phyloP scores from a whole-genome alignment of 495 filamentous ascomycete genomes.

The Hyphodiscus hymeniophilus region DNA sequence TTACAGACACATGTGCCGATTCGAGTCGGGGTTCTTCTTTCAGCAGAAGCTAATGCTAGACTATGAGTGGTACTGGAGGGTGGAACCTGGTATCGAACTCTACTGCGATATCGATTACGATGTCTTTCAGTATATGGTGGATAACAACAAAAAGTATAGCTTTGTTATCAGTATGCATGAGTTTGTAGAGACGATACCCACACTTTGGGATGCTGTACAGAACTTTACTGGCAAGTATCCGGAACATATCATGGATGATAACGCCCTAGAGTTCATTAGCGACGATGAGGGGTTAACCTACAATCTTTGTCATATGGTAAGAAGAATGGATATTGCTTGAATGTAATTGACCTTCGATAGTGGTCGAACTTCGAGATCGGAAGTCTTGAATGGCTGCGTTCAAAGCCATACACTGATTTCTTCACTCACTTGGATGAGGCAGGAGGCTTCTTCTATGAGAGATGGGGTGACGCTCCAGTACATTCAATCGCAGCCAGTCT shows the following conservation, averaged over 20 bases:
- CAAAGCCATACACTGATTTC: constrained; percentile 45
- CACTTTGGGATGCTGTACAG: constrained; percentile 37
- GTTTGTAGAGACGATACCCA: constrained; percentile 40
- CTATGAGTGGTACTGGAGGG: constrained; percentile 70
- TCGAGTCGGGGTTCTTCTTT: constrained; percentile 71
- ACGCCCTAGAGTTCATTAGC: constrained; percentile 42
- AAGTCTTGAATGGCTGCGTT: constrained; percentile 50
- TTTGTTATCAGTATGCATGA: constrained; percentile 50
- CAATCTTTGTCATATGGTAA: constrained; percentile 17
- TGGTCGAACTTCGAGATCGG: constrained; percentile 60
- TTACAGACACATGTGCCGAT: constrained; percentile 70
- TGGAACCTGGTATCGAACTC: constrained; percentile 52
- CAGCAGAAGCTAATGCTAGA: constrained; percentile 54
- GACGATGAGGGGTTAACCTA: too few species aligned
- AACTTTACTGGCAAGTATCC: constrained; percentile 37
- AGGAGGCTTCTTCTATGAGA: constrained; percentile 55
- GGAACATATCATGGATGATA: constrained; percentile 39
- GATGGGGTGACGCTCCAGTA: constrained; percentile 58
- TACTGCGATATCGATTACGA: constrained; percentile 65
- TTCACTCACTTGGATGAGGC: constrained; percentile 49
- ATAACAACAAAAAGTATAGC: constrained; percentile 65
- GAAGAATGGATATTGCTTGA: constrained; percentile 21
- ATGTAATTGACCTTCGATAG: constrained; percentile 48
- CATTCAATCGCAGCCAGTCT: constrained; percentile 46
- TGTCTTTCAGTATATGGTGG: constrained; percentile 66